phyloP scores from a whole-genome alignment of 1,284 basidiomycete species.

The Dichomitus squalens region DNA sequence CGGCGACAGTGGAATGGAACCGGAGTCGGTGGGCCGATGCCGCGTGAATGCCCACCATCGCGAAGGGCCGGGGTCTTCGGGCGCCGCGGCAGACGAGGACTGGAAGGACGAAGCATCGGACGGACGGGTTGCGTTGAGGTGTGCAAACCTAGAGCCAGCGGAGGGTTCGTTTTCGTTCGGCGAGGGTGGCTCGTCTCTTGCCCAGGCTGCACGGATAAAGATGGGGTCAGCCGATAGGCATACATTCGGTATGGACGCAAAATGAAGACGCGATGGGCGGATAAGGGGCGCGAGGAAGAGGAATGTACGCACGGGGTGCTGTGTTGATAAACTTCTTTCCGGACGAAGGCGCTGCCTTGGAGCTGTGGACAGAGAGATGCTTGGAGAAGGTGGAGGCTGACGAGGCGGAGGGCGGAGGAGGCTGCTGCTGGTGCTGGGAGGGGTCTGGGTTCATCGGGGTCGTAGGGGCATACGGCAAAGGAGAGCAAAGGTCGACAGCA shows the following conservation, averaged over 20 bases:
- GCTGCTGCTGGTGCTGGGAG: constrained; percentile 17
- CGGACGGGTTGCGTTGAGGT: constrained; percentile 38
- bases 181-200: constrained; percentile 77
- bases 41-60: constrained; percentile 70
- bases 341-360: constrained; percentile 40
- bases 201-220: constrained; percentile 61
- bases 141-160: constrained; percentile 10
- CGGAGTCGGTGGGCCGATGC: constrained; percentile 27
- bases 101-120: constrained; percentile 56
- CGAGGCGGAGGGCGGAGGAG: constrained; percentile 35
- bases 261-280: constrained; percentile 14
- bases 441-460: constrained; percentile 22
- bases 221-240: constrained; percentile 10
- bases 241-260: no score
- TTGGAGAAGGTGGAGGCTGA: constrained; percentile 46
- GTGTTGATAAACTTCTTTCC: constrained; percentile 60
- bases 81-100: constrained; percentile 39
- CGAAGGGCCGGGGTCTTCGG: constrained; percentile 44
- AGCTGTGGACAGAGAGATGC: constrained; percentile 44
- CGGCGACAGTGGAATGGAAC: constrained; percentile 24
- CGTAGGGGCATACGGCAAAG: constrained; percentile 18
- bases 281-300: neutral
- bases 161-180: constrained; percentile 50
- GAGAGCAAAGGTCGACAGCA: constrained; percentile 13
- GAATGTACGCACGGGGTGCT: constrained; percentile 61